phyloP scores from a whole-genome alignment of 352 stramenopile species.

The Phytopythium sindhum region DNA sequence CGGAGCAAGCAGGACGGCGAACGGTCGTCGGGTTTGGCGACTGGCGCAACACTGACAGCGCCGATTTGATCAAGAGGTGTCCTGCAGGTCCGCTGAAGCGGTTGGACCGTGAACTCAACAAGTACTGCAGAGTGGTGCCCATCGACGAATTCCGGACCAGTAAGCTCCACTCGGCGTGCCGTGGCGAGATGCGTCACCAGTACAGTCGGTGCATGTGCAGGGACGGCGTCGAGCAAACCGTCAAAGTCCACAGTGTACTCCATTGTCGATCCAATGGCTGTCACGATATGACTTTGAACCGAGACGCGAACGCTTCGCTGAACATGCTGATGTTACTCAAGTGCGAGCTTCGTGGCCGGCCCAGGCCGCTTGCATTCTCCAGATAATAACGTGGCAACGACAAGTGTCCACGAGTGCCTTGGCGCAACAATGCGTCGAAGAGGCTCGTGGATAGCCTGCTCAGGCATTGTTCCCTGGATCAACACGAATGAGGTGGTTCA shows the following conservation, averaged over 20 bases:
- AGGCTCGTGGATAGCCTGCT: no score
- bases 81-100: not conserved
- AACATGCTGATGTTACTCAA: no score
- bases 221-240: not conserved
- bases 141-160: not conserved
- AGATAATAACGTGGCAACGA: no score
- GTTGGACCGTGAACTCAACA: not conserved
- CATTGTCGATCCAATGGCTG: no score
- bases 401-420: no score
- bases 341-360: no score
- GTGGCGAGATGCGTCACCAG: not conserved
- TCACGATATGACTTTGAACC: no score
- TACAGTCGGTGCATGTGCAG: not conserved
- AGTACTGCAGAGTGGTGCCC: not conserved
- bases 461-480: no score
- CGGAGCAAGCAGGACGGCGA: slow-evolving; percentile 1
- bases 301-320: no score
- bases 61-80: slow-evolving; percentile 11
- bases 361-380: no score
- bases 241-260: no score
- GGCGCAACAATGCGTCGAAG: no score
- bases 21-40: slow-evolving; percentile 15
- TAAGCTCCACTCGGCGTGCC: not conserved
- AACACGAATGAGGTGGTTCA: not conserved
- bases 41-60: slow-evolving; percentile 12